Evolutionary conservation across 129 eudicot genomes (phyloP).

Genomic region (Centrapalus pauciflorus): DNA sequence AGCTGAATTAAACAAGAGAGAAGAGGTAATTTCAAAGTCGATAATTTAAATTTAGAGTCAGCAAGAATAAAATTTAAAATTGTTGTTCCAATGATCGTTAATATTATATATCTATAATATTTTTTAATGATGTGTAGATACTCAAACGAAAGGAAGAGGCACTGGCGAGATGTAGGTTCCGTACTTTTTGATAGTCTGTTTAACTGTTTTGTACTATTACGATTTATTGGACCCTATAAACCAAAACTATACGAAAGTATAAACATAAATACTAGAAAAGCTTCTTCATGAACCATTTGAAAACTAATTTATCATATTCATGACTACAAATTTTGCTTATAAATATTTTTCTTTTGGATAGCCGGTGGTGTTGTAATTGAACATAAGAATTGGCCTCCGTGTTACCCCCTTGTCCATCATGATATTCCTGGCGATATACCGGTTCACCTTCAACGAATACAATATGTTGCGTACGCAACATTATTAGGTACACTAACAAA

Average conservation of each 20-base stretch:
- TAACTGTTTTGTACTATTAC: not conserved
- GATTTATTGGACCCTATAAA: not conserved
- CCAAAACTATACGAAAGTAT: not conserved
- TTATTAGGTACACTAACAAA: conserved; percentile 20
- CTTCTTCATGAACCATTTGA: not conserved
- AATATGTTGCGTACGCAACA: conserved; percentile 33
- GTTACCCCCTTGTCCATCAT: conserved; percentile 32
- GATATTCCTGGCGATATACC: conserved; percentile 36
- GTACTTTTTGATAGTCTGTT: no score
- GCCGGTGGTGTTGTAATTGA: conserved; percentile 23
- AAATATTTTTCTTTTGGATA: not conserved
- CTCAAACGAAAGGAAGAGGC: conserved; percentile 27
- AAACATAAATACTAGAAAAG: not conserved
- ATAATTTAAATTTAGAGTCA: not conserved
- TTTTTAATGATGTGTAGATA: conserved; percentile 9
- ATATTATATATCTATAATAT: not conserved
- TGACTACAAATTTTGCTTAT: not conserved
- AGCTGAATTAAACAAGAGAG: conserved; percentile 28
- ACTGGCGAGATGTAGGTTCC: conserved; percentile 17
- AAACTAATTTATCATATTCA: not conserved
- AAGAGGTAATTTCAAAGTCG: conserved; percentile 16
- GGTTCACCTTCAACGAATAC: conserved; percentile 18
- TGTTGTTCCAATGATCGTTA: not conserved
- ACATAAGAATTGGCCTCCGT: conserved; percentile 29
- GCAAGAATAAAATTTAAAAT: no score